Conservation (phyloP, 306 rosid genomes). For the Inga leiocalycina region DNA sequence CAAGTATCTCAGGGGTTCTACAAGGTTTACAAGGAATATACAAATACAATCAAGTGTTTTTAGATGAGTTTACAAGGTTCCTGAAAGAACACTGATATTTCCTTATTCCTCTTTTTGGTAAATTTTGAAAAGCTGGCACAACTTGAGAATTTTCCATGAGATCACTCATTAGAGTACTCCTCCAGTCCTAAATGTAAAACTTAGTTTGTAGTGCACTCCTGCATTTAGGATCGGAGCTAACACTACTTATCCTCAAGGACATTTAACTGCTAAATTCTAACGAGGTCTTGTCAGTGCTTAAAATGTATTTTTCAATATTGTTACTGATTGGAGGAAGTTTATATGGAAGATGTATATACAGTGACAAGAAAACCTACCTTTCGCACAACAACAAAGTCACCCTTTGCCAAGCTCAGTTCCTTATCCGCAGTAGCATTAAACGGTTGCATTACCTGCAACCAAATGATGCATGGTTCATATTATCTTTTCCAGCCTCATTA, state of each 20-base stretch:
- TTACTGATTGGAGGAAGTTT: too few relatives aligned
- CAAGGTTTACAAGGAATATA: neutral
- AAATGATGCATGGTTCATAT: neutral
- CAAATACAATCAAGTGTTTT: neutral
- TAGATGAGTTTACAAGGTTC: neutral
- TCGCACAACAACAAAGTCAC: slow-evolving; percentile 86
- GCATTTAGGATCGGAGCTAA: neutral
- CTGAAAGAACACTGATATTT: neutral
- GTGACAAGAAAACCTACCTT: too few relatives aligned
- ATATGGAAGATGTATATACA: too few relatives aligned
- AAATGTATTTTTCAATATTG: too few relatives aligned
- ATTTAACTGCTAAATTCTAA: neutral
- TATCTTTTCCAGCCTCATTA: neutral
- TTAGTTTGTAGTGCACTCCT: too few relatives aligned
- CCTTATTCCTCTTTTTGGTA: neutral
- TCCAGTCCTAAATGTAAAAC: too few relatives aligned
- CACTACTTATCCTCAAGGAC: neutral
- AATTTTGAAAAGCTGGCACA: neutral
- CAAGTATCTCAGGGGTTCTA: neutral
- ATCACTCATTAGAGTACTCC: neutral
- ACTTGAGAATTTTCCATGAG: neutral
- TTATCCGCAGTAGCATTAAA: slow-evolving; percentile 76
- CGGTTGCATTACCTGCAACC: slow-evolving; percentile 77
- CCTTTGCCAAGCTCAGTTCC: slow-evolving; percentile 85
- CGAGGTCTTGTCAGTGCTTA: neutral